Base-by-base conservation (phyloP, 2,329 filamentous ascomycete genomes). In the Fusarium goolgardi region DNA sequence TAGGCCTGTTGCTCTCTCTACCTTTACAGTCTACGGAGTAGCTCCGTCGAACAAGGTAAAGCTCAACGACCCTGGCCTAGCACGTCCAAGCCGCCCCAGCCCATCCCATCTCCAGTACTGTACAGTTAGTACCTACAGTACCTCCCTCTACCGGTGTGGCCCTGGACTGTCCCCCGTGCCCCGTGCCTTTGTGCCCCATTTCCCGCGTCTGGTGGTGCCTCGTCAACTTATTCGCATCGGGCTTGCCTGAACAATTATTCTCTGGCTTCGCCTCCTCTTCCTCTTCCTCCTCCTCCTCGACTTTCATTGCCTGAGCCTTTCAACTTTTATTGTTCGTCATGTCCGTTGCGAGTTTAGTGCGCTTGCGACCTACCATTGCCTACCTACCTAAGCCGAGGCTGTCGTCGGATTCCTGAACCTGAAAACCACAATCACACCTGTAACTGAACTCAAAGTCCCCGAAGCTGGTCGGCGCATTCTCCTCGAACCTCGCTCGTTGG, bases 291-390 rank as follows among this genome's bases (percentile, higher is more conserved):
- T 43, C 52, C 56, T 58, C 57, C 46, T 43, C 45, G 46, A 65
- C 45, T 55, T 58, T 6, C 5, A 23, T 23, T 55, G 39, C 43
- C 50, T 45, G 34, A 55, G 37, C 53, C 44, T 44, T 50, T 52
- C 40, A 23, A 60, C 49, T 25, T 59, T 62, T 43, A 51, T 47
- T 66, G 37, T 73, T 53, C 67, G 71, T 62, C 72, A 74, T 74
- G 72, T 74, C 53, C 70, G 63, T 63, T 69, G 72, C 62, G 65
- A 70, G 58, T 59, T 63, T 63, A 60, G 67, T 69, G 65, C 71
- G 59, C 62, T 70, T 68, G 67, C 71, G 65, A 73, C 65, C 71
- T 61, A 67, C 57, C 45, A 68, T 59, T 71, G 55, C 53, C 70
- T 69, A 60, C 52, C 55, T 60, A 55, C 55, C 47, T 31, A 56